Base-by-base conservation (phyloP, 1,284 basidiomycete species). In the Sporisorium reilianum region DNA sequence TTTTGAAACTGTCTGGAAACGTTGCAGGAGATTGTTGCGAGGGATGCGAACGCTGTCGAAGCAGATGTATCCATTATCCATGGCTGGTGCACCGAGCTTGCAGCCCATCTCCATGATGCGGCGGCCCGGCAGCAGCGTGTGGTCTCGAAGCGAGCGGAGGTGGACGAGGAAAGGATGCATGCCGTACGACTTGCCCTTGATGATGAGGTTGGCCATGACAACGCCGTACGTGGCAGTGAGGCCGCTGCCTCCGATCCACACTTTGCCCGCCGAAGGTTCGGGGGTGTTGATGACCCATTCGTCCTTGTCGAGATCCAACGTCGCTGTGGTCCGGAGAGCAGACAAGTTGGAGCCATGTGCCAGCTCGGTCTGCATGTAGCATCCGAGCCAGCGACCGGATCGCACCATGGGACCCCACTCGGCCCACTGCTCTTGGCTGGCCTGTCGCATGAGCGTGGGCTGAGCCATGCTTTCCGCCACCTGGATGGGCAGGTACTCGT, bases 131-230 rank as follows among this genome's bases (percentile, higher is more conserved):
- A 79, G 60, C 18, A 76, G 51, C 22, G 67, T 64, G 54, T 79
- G 78, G 20, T 75, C 64, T 41, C 73, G 22, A 25, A 74, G 73
- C 26, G 74, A 75, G 52, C 78, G 68, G 20, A 79, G 62, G 18
- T 70, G 76, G 1, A 79, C 77, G n/a, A 79, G 62, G 68, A 80
- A 79, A 16, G 78, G 78, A 49, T 80, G 78, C 78, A 79, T 79
- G 52, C 78, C 77, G 45, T 64, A 66, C n/a, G 63, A 57, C 38
- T 77, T 78, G 48, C 32, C 55, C 20, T 60, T 55, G 56, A 79
- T 77, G 52, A 77, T 54, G 30, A 80, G 49, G 42, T 79, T 71
- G 46, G 78, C 78, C 76, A 78, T 78, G 7, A 80, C 72, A 7
- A 80, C 58, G 36, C 69, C 77, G 55, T 79, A 77, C 5, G 78